Evolutionary conservation across 805 yeast genomes (phyloP).

Genomic region (Maudiozyma bulderi): DNA sequence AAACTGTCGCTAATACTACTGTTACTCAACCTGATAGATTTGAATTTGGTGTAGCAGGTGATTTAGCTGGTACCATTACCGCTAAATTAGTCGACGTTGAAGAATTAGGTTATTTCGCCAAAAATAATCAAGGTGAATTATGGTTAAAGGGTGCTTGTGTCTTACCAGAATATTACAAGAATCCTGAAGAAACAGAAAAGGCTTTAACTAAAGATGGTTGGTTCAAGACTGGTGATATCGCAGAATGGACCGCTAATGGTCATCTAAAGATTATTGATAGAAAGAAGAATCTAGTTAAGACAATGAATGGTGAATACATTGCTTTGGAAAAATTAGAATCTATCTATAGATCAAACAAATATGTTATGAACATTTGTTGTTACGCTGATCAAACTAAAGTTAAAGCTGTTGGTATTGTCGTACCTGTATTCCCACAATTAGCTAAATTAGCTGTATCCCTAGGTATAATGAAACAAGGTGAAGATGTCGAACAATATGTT

Average conservation of each 20-base stretch:
- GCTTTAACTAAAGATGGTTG: constrained; percentile 81
- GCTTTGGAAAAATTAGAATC: constrained; percentile 94
- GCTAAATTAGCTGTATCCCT: constrained; percentile 50
- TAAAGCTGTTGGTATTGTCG: constrained; percentile 85
- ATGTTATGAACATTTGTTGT: constrained; percentile 76
- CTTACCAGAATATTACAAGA: constrained; percentile 68
- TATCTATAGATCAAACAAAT: constrained; percentile 72
- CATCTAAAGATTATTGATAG: constrained; percentile 81
- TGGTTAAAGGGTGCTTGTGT: constrained; percentile 69
- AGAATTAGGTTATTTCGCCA: constrained; percentile 85
- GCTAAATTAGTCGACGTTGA: constrained; percentile 84
- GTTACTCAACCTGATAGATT: constrained; percentile 55
- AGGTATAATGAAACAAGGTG: constrained; percentile 38
- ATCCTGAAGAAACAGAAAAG: constrained; percentile 66
- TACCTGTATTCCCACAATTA: constrained; percentile 65
- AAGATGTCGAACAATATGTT: constrained; percentile 40
- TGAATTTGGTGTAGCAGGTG: constrained; percentile 73
- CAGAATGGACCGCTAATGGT: constrained; percentile 81
- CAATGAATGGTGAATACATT: constrained; percentile 93
- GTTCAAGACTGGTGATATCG: constrained; percentile 96
- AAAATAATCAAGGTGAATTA: constrained; percentile 88
- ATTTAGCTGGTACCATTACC: constrained; percentile 71
- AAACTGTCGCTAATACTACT: constrained; percentile 83
- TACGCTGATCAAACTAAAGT: constrained; percentile 84
- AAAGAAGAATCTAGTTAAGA: constrained; percentile 91